These are phyloP conservation scores for Aureobasidium subglaciale DNA, from an alignment of 2,329 filamentous ascomycete species.

Conservation along the genomic window DNA sequence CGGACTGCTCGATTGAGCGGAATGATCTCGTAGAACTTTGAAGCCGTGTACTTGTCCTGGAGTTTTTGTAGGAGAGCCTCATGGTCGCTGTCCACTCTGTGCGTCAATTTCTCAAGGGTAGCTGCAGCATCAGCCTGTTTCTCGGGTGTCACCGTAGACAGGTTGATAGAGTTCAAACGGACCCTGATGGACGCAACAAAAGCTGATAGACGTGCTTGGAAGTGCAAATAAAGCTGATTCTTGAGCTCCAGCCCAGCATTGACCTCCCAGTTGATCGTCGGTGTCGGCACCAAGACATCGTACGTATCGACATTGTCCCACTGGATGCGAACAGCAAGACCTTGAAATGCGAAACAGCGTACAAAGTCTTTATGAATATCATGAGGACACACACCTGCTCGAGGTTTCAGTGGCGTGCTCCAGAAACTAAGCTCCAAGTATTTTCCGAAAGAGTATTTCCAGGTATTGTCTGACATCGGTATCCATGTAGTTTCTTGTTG, in stretches of 20 bases:
- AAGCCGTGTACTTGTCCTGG: conserved; percentile 85
- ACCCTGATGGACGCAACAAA: conserved; percentile 85
- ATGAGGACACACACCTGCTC: conserved; percentile 72
- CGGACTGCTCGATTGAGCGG: conserved; percentile 84
- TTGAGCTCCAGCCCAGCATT: conserved; percentile 87
- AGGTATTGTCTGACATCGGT: conserved; percentile 87
- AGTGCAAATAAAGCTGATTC: conserved; percentile 79
- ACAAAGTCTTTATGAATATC: conserved; percentile 90
- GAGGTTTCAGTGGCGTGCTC: conserved; percentile 73
- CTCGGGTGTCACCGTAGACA: conserved; percentile 83
- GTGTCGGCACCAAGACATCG: conserved; percentile 86
- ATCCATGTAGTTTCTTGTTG: conserved; percentile 82
- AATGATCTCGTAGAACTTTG: conserved; percentile 94
- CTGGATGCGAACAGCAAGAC: conserved; percentile 79
- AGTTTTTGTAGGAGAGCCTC: conserved; percentile 65
- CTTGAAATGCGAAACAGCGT: conserved; percentile 83
- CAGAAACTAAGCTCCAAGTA: conserved; percentile 97
- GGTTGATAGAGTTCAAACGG: conserved; percentile 78
- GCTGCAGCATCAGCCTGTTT: conserved; percentile 74
- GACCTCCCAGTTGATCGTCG: conserved; percentile 94
- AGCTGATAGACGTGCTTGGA: conserved; percentile 71
- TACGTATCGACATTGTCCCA: conserved; percentile 89
- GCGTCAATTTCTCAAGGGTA: conserved; percentile 71
- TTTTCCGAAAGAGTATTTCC: conserved; percentile 98
- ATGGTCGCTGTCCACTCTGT: conserved; percentile 79